phyloP scores from a whole-genome alignment of 1,284 basidiomycete species.

The Anthracocystis panici-leucophaei region DNA sequence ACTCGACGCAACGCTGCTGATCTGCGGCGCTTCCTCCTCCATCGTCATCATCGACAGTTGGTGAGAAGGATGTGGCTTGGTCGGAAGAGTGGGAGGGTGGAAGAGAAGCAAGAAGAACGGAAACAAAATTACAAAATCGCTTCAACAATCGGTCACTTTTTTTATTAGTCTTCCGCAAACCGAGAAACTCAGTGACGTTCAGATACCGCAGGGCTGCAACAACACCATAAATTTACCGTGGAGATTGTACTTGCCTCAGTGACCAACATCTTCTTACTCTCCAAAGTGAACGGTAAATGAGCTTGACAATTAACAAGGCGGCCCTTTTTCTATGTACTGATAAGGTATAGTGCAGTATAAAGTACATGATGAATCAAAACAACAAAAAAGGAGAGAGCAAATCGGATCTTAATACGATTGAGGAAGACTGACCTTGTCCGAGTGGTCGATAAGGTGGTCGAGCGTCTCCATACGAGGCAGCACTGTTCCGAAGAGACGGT shows the following conservation, averaged over 20 bases:
- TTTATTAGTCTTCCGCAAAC: slow-evolving; percentile 1
- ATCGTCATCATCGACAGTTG: not conserved
- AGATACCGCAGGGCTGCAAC: too few relatives aligned
- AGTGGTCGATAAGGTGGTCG: slow-evolving; percentile 41
- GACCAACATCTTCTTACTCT: too few relatives aligned
- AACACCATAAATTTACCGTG: too few relatives aligned
- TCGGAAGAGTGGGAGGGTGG: not conserved
- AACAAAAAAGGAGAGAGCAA: not conserved
- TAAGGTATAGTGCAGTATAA: slow-evolving; percentile 6
- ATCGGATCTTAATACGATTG: slow-evolving; percentile 19
- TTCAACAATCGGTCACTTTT: slow-evolving; percentile 2
- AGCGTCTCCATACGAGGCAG: slow-evolving; percentile 53
- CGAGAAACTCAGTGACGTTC: not conserved
- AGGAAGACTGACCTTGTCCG: slow-evolving; percentile 29
- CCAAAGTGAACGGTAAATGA: too few relatives aligned
- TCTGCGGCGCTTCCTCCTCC: not conserved
- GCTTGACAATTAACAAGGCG: not conserved
- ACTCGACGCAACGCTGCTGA: not conserved
- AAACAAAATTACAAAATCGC: not conserved
- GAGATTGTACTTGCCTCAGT: too few relatives aligned
- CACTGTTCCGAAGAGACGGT: slow-evolving; percentile 60
- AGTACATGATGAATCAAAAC: slow-evolving; percentile 11
- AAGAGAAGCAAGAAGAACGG: not conserved
- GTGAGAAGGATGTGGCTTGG: not conserved
- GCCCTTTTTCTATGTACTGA: not conserved